These are phyloP conservation scores for Magnolia kwangsiensis DNA, from an alignment of 164 flowering plant genomes.

Conservation along the genomic window DNA sequence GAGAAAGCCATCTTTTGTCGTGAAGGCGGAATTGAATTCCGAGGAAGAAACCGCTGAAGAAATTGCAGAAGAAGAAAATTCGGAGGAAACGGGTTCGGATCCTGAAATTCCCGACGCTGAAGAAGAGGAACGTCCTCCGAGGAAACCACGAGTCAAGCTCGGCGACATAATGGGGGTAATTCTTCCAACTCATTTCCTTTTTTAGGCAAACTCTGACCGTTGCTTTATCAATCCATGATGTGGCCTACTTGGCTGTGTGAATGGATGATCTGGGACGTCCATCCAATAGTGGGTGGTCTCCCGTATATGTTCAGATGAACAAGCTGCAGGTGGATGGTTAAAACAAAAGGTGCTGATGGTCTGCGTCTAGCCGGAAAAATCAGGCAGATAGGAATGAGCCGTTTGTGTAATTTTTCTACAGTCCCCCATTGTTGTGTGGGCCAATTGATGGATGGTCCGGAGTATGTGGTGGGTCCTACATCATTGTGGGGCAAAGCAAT, in stretches of 20 bases:
- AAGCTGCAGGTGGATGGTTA: not conserved
- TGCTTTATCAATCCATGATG: not conserved
- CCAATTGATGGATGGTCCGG: not conserved
- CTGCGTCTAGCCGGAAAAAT: not conserved
- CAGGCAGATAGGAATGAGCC: not conserved
- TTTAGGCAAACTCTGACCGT: not conserved
- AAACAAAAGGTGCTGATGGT: not conserved
- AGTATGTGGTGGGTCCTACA: not conserved
- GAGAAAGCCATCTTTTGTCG: constrained; percentile 29
- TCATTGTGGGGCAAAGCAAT: not conserved
- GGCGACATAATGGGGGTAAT: constrained; percentile 94
- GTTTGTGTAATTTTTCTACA: not conserved
- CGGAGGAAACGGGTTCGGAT: constrained; percentile 8
- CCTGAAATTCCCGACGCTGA: constrained; percentile 10
- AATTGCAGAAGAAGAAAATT: constrained; percentile 17
- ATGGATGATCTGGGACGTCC: not conserved
- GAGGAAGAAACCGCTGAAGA: constrained; percentile 23
- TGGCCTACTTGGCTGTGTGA: not conserved
- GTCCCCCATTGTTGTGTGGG: not conserved
- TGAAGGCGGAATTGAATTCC: constrained; percentile 41
- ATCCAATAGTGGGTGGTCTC: too few relatives aligned
- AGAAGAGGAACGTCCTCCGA: constrained; percentile 30
- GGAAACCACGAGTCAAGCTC: constrained; percentile 59
- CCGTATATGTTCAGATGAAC: too few relatives aligned
- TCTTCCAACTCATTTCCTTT: not conserved